phyloP scores from a whole-genome alignment of 306 rosid species.

The Arachis stenosperma region DNA sequence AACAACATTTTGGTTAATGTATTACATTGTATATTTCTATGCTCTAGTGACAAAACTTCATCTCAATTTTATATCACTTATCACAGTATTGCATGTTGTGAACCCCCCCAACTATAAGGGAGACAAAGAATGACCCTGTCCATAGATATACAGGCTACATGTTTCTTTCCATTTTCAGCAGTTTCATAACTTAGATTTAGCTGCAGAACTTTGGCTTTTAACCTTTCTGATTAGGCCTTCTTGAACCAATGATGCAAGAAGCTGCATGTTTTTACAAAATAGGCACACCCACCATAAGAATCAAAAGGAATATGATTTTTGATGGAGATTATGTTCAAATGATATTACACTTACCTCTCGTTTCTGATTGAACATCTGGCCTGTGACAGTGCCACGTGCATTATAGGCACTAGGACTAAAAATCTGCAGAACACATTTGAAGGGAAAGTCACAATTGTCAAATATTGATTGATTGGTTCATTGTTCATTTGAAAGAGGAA shows the following conservation, averaged over 20 bases:
- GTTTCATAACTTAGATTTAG: conserved; percentile 64
- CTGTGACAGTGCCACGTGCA: conserved; percentile 73
- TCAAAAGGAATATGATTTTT: conserved; percentile 3
- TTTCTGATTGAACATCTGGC: conserved; percentile 81
- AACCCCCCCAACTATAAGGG: neutral
- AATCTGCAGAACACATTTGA: conserved; percentile 50
- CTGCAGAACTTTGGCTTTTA: conserved; percentile 33
- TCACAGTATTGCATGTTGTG: neutral
- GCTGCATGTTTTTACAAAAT: conserved; percentile 42
- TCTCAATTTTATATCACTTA: conserved; percentile 5
- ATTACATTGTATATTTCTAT: neutral
- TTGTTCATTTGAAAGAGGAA: conserved; percentile 5
- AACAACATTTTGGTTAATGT: neutral
- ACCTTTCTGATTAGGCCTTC: conserved; percentile 74
- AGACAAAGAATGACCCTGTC: neutral
- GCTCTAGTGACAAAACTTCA: neutral
- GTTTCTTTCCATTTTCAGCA: conserved; percentile 16
- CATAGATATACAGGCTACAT: neutral
- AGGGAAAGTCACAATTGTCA: neutral
- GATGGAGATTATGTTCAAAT: too few relatives aligned
- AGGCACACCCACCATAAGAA: neutral
- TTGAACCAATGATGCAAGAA: conserved; percentile 72
- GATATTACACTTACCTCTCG: conserved; percentile 67
- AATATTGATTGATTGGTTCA: conserved; percentile 5
- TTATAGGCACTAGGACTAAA: conserved; percentile 56